phyloP scores from a whole-genome alignment of 371 early-diverging fungal genomes.

The Mortierella sp. region DNA sequence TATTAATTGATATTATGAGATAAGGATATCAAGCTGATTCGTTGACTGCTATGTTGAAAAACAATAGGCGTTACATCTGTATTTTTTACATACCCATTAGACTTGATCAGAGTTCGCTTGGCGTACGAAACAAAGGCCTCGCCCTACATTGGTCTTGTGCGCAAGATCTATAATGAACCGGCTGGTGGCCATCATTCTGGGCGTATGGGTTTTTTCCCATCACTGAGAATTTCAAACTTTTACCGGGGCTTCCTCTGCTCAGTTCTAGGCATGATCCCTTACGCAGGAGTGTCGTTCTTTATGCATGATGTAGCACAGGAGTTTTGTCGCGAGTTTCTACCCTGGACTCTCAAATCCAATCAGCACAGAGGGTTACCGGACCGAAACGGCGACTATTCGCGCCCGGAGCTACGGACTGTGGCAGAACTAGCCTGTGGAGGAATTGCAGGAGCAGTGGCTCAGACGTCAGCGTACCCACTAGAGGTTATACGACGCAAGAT shows the following conservation, averaged over 20 bases:
- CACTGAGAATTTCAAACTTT: conserved; percentile 12
- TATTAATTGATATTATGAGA: neutral
- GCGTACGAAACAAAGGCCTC: conserved; percentile 79
- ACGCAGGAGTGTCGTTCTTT: conserved; percentile 94
- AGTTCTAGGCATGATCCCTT: conserved; percentile 95
- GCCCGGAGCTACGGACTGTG: conserved; percentile 52
- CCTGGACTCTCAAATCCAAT: conserved; percentile 52
- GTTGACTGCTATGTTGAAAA: neutral
- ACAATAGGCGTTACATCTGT: conserved; percentile 89
- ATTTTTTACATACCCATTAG: conserved; percentile 93
- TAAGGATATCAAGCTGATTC: neutral
- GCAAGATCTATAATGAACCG: conserved; percentile 70
- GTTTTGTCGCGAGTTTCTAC: conserved; percentile 64
- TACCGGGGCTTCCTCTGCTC: conserved; percentile 94
- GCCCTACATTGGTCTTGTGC: conserved; percentile 56
- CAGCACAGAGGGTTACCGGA: conserved; percentile 40
- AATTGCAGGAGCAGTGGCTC: conserved; percentile 85
- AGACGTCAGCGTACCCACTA: conserved; percentile 90
- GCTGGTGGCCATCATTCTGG: conserved; percentile 11
- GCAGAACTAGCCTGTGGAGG: conserved; percentile 87
- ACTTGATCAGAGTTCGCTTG: conserved; percentile 92
- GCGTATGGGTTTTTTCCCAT: conserved; percentile 7
- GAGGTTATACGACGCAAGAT: conserved; percentile 93
- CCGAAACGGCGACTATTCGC: conserved; percentile 40
- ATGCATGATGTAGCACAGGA: conserved; percentile 77